Evolutionary conservation across 108 stramenopile species (phyloP).

Genomic region (Discostella stelligeroides): DNA sequence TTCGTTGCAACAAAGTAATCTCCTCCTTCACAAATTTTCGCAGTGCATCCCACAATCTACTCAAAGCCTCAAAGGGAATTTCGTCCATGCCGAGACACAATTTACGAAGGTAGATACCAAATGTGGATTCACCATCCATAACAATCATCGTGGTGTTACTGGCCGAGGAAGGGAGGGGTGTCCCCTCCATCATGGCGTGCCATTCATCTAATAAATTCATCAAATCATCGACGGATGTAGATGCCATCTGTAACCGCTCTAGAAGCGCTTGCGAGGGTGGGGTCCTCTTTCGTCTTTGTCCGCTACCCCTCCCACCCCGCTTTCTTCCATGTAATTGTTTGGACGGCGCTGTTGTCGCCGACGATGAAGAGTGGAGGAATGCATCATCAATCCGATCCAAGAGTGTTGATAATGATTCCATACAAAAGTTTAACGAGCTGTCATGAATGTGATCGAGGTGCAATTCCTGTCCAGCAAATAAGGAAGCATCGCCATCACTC

Average conservation of each 20-base stretch:
- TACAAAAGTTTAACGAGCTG: neutral
- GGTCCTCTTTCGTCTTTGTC: slow-evolving; percentile 3
- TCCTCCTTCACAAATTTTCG: slow-evolving; percentile 34
- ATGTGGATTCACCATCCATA: slow-evolving; percentile 54
- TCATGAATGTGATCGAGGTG: neutral
- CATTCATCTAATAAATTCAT: slow-evolving; percentile 38
- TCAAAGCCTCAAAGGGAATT: slow-evolving; percentile 70
- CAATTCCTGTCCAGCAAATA: neutral
- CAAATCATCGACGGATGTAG: slow-evolving; percentile 38
- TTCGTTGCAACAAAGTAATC: neutral
- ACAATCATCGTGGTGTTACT: neutral
- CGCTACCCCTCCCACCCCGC: neutral
- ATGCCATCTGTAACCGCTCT: slow-evolving; percentile 8
- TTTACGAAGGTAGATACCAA: slow-evolving; percentile 74
- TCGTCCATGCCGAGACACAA: slow-evolving; percentile 82
- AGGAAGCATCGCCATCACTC: neutral
- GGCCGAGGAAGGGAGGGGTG: neutral
- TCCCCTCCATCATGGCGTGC: slow-evolving; percentile 31
- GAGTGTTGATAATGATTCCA: slow-evolving; percentile 19
- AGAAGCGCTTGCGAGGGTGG: slow-evolving; percentile 33
- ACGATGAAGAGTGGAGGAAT: slow-evolving; percentile 1
- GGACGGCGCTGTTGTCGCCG: neutral
- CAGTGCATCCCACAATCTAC: slow-evolving; percentile 63
- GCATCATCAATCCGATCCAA: slow-evolving; percentile 38
- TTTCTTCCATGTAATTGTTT: neutral